Evolutionary conservation across 1,139 yeast genomes (phyloP), one percentile per base, ranked within the genome.

Genomic region (Hemisphaericaspora xylofermentans): DNA sequence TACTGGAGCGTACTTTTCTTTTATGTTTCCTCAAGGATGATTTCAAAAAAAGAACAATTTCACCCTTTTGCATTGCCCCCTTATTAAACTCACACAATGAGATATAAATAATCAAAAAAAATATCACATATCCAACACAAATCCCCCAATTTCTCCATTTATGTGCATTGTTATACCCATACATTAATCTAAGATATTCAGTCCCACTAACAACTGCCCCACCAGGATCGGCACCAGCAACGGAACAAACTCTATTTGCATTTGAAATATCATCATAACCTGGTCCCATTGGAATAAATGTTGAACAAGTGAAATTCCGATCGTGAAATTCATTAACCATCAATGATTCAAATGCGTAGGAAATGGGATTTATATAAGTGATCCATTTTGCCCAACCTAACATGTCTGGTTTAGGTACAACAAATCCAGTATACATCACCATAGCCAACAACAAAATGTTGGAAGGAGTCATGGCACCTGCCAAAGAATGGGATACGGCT

Each of bases 81-180:
- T 83, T 84, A 55, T 84, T 84, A 47, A 66, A 65, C 64, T 84
- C 93, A 46, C 82, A 77, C 47, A 82, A 71, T 6, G 68, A 36
- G 53, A 88, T 62, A 56, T 84, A 84, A 19, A 79, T 66, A 35
- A 53, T 53, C 42, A 83, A 64, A 61, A 84, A 83, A 60, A 82
- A 74, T 17, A 80, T 38, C 24, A 67, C 63, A 55, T 75, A 85
- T 0, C 71, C 88, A 48, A 82, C 43, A 31, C 75, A 64, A 50
- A 88, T 83, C 58, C 95, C 96, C 49, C 80, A 78, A 56, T 88
- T 84, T 67, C 96, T 81, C 96, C 96, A 89, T 58, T 79, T 78
- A 60, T 88, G 91, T 8, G 67, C 46, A 49, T 76, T 72, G 35
- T 60, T 55, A 61, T 85, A 88, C n/a, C 57, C 47, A 57, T 64